Conservation (phyloP, 2,329 filamentous ascomycete genomes). For the Grosmannia clavigera region DNA sequence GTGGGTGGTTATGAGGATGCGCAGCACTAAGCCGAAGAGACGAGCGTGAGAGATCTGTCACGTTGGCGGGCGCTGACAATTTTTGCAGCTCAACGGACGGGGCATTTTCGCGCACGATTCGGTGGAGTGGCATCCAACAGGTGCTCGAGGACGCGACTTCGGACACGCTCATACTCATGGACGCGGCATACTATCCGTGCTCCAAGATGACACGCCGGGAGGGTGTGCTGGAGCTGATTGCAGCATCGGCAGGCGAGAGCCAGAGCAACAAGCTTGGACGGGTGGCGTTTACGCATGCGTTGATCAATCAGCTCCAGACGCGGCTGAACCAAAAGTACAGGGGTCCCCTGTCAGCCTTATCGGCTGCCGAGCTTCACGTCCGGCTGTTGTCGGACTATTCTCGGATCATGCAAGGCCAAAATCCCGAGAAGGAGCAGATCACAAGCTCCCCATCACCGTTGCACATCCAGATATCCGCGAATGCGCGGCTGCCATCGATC, state of each 20-base stretch:
- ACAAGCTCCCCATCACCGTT: constrained; percentile 41
- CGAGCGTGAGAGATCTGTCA: neutral
- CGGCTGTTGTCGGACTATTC: constrained; percentile 33
- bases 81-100: neutral
- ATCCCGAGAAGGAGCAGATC: constrained; percentile 32
- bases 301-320: constrained; percentile 36
- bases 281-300: constrained; percentile 37
- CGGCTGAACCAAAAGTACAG: constrained; percentile 30
- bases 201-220: constrained; percentile 37
- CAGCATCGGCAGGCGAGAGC: constrained; percentile 41
- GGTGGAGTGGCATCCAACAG: constrained; percentile 45
- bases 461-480: constrained; percentile 43
- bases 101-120: constrained; percentile 27
- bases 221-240: constrained; percentile 44
- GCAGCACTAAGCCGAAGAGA: too few relatives aligned
- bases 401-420: constrained; percentile 36
- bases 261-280: constrained; percentile 34
- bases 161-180: constrained; percentile 46
- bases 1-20: constrained; percentile 20
- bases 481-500: constrained; percentile 41
- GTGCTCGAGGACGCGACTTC: constrained; percentile 42
- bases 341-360: constrained; percentile 30
- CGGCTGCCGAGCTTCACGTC: constrained; percentile 37
- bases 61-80: neutral
- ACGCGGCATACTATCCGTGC: constrained; percentile 44